Base-by-base conservation (phyloP, 2,329 filamentous ascomycete species). In the Penicillium sclerotigenum region DNA sequence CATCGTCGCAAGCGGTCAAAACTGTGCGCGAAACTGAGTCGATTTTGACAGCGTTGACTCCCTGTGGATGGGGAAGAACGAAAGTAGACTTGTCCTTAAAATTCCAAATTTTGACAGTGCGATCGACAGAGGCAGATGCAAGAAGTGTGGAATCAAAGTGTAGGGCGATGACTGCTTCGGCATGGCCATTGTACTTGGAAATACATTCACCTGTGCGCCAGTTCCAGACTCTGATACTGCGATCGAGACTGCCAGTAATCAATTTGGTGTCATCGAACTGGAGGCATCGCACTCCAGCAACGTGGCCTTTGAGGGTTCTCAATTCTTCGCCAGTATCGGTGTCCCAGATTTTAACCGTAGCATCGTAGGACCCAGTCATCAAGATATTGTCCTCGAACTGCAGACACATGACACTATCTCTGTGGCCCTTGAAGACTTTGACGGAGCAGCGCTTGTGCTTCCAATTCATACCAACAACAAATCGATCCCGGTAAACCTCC, bases 381-480 rank as follows among this genome's bases (percentile, higher is more conserved):
- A 99, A 81, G 57, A 95, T 89, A 64, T 90, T 90, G 63, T 97
- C 92, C 64, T 95, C 90, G 59, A 99, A 87, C 66, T 88, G 86
- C 38, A 88, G 73, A 64, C 85, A 87, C 83, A 87, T 94, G 57
- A 94, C 86, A 37, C 93, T 93, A 70, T 97, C 97, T 11, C 84
- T 87, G 73, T 97, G 88, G 1, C 92, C 93, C 64, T 87, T 87
- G 73, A 99, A 91, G 13, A 89, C 85, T 69, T 88, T 91, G 63
- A 90, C 88, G 7, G 87, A 87, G 75, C 88, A 97, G 36, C 93
- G 86, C 4, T 94, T 93, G 61, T 96, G 91, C 72, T 96, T 96
- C 94, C 94, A 99, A 72, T 97, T 97, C 58, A 88, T 94, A 49
- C 94, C 93, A 46, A 99, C 91, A 72, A 93, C 94, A 80, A 93